Evolutionary conservation across 306 rosid genomes (phyloP).

Genomic region (Rosa multiflora): DNA sequence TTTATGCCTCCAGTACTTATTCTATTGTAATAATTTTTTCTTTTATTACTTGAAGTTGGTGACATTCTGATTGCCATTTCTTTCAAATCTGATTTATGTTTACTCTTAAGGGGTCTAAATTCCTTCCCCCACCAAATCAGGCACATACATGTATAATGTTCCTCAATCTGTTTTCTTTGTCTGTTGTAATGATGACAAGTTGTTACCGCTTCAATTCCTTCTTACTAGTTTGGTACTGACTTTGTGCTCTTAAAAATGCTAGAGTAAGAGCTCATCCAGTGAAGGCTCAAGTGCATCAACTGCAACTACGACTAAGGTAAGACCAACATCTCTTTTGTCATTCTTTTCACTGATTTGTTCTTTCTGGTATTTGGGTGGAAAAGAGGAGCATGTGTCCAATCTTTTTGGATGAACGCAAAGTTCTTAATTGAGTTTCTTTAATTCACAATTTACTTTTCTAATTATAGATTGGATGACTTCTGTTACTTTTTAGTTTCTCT

Average conservation of each 20-base stretch:
- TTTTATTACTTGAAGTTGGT: not conserved
- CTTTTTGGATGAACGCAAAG: not conserved
- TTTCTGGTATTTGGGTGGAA: not conserved
- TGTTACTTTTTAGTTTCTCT: not conserved
- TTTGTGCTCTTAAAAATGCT: slow-evolving; percentile 2
- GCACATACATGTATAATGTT: not conserved
- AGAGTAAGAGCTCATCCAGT: slow-evolving; percentile 62
- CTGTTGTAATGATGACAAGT: not conserved
- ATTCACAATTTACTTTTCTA: not conserved
- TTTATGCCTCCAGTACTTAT: not conserved
- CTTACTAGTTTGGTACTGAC: not conserved
- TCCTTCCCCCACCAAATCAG: not conserved
- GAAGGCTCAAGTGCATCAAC: slow-evolving; percentile 62
- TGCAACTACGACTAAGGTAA: slow-evolving; percentile 54
- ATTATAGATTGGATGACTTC: not conserved
- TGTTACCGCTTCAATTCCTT: not conserved
- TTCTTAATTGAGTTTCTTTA: not conserved
- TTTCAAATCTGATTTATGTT: not conserved
- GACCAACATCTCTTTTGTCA: slow-evolving; percentile 14
- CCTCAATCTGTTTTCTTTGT: not conserved
- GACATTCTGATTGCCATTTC: not conserved
- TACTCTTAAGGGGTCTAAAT: not conserved
- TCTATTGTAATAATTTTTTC: too few relatives aligned
- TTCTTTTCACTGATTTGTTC: slow-evolving; percentile 3
- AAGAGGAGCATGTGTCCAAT: not conserved